These are phyloP conservation scores for Colletotrichum cordylinicola DNA, from an alignment of 2,329 filamentous ascomycete species.

Conservation along the genomic window DNA sequence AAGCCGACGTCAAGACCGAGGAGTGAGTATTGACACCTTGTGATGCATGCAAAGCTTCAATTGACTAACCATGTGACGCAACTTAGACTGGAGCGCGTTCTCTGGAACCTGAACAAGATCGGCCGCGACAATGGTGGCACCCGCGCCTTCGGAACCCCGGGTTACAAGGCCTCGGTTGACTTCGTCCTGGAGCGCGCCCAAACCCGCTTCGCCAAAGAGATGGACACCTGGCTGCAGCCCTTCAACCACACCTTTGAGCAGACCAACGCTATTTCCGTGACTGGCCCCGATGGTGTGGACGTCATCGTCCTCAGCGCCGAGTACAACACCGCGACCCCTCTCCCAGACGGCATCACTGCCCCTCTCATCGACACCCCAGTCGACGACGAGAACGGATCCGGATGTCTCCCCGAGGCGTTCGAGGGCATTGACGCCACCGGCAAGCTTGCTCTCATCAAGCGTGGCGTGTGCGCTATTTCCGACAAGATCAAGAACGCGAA, in stretches of 20 bases:
- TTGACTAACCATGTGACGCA: background rate
- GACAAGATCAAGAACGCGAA: slow-evolving; percentile 50
- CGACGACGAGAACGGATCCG: slow-evolving; percentile 41
- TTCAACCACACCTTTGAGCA: slow-evolving; percentile 43
- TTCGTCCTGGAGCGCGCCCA: slow-evolving; percentile 46
- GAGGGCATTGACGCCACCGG: slow-evolving; percentile 45
- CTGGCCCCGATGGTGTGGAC: slow-evolving; percentile 47
- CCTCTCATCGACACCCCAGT: slow-evolving; percentile 40
- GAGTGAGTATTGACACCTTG: slow-evolving; percentile 31
- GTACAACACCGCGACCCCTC: slow-evolving; percentile 51
- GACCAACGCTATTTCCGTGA: slow-evolving; percentile 46
- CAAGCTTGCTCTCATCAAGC: slow-evolving; percentile 51
- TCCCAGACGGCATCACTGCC: slow-evolving; percentile 38
- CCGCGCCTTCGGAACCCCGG: slow-evolving; percentile 57
- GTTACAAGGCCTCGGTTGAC: slow-evolving; percentile 55
- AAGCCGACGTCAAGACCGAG: slow-evolving; percentile 41
- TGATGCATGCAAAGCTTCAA: background rate
- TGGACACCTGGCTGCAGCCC: slow-evolving; percentile 45
- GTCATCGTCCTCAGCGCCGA: slow-evolving; percentile 47
- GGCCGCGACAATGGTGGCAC: slow-evolving; percentile 55
- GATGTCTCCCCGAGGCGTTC: slow-evolving; percentile 48
- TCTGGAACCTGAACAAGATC: slow-evolving; percentile 53
- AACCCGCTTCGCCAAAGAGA: slow-evolving; percentile 38
- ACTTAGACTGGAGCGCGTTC: slow-evolving; percentile 49
- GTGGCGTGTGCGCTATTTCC: slow-evolving; percentile 45